Evolutionary conservation across 75 land plant genomes (phyloP).

Genomic region (Sequoiadendron giganteum): DNA sequence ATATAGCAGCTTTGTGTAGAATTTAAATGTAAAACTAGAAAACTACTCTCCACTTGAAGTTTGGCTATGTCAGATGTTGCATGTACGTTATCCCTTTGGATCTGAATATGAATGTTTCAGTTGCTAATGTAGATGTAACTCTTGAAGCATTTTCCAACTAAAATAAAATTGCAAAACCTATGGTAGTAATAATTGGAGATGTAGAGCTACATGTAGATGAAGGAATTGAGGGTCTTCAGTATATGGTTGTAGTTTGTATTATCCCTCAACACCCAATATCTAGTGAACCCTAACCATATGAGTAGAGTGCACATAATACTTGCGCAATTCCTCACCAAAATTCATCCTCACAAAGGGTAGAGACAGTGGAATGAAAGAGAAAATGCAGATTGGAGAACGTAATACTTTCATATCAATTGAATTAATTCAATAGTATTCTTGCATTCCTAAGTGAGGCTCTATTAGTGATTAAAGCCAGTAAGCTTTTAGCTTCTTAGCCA

Average conservation of each 20-base stretch:
- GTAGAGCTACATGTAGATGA: slow-evolving; percentile 53
- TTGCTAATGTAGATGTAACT: slow-evolving; percentile 74
- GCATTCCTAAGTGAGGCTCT: too few relatives aligned
- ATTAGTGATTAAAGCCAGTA: too few relatives aligned
- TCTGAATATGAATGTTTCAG: slow-evolving; percentile 81
- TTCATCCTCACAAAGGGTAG: too few relatives aligned
- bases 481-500: too few relatives aligned
- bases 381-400: too few relatives aligned
- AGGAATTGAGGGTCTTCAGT: slow-evolving; percentile 47
- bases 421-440: too few relatives aligned
- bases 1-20: too few relatives aligned
- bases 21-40: too few relatives aligned
- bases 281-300: slow-evolving; percentile 28
- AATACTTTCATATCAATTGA: too few relatives aligned
- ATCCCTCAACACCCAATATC: slow-evolving; percentile 21
- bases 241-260: slow-evolving; percentile 60
- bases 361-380: too few relatives aligned
- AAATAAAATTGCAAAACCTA: slow-evolving; percentile 59
- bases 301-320: slow-evolving; percentile 86
- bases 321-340: slow-evolving; percentile 35
- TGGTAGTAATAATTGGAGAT: slow-evolving; percentile 36
- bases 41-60: too few relatives aligned
- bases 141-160: slow-evolving; percentile 93
- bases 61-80: too few relatives aligned
- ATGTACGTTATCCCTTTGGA: slow-evolving; percentile 5